Evolutionary conservation across 495 filamentous ascomycete genomes (phyloP).

Genomic region (Cercophora samala): DNA sequence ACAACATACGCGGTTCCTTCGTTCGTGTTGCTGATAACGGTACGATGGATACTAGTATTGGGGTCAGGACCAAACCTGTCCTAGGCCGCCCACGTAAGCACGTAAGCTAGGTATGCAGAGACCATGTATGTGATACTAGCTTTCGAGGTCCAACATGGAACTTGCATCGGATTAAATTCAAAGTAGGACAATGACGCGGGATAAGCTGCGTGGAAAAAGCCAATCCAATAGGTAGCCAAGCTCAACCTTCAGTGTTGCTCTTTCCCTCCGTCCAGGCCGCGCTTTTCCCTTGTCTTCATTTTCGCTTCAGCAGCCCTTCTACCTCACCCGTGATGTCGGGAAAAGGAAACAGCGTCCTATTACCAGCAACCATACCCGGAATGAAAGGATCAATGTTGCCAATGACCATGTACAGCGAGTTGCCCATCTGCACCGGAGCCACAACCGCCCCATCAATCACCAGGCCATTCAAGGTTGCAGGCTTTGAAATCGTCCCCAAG

Average conservation of each 20-base stretch:
- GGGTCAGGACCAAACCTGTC: neutral
- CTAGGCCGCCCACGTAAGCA: neutral
- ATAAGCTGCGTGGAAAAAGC: too few species aligned
- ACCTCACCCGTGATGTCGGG: slow-evolving; percentile 30
- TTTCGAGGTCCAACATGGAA: too few species aligned
- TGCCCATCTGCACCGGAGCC: slow-evolving; percentile 33
- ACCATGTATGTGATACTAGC: neutral
- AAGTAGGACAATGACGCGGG: too few species aligned
- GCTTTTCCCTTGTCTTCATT: neutral
- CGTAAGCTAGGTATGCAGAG: too few species aligned
- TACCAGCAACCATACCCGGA: slow-evolving; percentile 28
- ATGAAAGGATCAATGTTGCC: slow-evolving; percentile 31
- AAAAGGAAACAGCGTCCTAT: slow-evolving; percentile 31
- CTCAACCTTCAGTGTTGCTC: too few species aligned
- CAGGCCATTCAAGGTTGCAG: slow-evolving; percentile 15
- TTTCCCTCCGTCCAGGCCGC: too few species aligned
- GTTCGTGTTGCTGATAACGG: too few species aligned
- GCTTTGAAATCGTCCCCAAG: slow-evolving; percentile 31
- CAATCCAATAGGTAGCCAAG: too few species aligned
- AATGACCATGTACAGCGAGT: slow-evolving; percentile 23
- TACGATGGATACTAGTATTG: neutral
- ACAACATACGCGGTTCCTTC: too few species aligned
- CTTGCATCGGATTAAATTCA: too few species aligned
- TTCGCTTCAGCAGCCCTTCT: slow-evolving; percentile 22
- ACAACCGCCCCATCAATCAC: slow-evolving; percentile 19